Base-by-base conservation (phyloP, 108 stramenopile species). In the Nitzschia inconspicua region DNA sequence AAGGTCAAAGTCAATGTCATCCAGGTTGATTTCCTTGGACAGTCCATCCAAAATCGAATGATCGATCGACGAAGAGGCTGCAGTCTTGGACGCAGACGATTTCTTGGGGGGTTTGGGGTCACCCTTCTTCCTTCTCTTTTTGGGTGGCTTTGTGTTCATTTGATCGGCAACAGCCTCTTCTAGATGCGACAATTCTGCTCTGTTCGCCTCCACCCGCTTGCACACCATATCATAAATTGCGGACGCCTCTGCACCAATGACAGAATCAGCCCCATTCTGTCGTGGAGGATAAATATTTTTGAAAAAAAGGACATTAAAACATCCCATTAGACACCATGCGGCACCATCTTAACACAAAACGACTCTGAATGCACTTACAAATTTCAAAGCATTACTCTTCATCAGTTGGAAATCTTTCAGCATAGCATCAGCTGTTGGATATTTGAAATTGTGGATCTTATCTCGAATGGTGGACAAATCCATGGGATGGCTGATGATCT, bases 351-450 rank as follows among this genome's bases (percentile, higher is more conserved):
- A n/a, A n/a, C n/a, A n/a, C n/a, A n/a, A n/a, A n/a, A n/a, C n/a
- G n/a, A n/a, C n/a, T n/a, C n/a, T n/a, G n/a, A n/a, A n/a, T n/a
- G n/a, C n/a, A n/a, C n/a, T n/a, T n/a, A n/a, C n/a, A 72, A 94
- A 94, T 61, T 88, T 90, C 50, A 82, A 60, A 4, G 92, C 88
- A 61, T 94, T 94, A 26, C 55, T 72, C 48, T 81, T 94, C 88
- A 94, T 88, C 44, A 90, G 60, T 19, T 85, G 80, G 73, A 93
- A 89, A 47, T 93, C 91, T 16, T 60, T 61, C 20, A 93, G 37
- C 49, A 93, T 79, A 1, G 71, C 55, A 49, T 82, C 75, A 6
- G 83, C 78, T 14, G 82, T 82, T 39, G 83, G 77, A 64, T 93
- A 93, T 46, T 83, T 78, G 60, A 87, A 93, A 73, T 82, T 87